Base-by-base conservation (phyloP, 805 yeast species). In the Candida peoriensis region DNA sequence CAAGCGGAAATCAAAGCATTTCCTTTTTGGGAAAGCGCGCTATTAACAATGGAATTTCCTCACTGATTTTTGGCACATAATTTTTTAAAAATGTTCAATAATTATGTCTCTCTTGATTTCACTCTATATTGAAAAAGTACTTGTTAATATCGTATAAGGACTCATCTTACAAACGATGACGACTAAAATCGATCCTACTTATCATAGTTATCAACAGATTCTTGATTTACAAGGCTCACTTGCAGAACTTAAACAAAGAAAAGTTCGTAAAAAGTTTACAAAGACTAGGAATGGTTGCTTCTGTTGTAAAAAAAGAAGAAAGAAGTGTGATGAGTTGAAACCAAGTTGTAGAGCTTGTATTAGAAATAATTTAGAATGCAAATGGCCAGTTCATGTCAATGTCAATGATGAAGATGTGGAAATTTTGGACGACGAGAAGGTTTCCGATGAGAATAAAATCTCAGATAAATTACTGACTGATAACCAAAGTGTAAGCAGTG, bases 321-420 rank as follows among this genome's bases (percentile, higher is more conserved):
- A 50, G 42, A 51, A 51, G 30, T 51, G 56, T 31, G 56, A 50
- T 33, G 56, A 51, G 28, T 7, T 19, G 19, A 48, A 51, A 30
- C 56, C 56, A 8, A 21, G 11, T 3, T 51, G 56, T 20, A 9
- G 32, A 5, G 37, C 39, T 9, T 51, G 56, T 32, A 8, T 33
- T 4, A 30, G 42, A 18, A 42, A 40, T 23, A 38, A 36, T 0
- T 21, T 38, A 3, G 31, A 22, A 2, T 51, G 56, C 24, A 30
- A 24, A 8, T 51, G 54, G 53, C 54, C 55, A 1, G 21, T 17
- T 4, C 53, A 47, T 37, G 44, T 45, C 4, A 17, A 25, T 6
- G 6, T 10, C 3, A 19, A 22, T 11, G 28, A 27, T 22, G 15
- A 16, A n/a, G 34, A 30, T 17, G 27, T 14, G 4, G 20, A 15